phyloP scores from a whole-genome alignment of 169 alveolate species.

The Eimeria sp. region DNA sequence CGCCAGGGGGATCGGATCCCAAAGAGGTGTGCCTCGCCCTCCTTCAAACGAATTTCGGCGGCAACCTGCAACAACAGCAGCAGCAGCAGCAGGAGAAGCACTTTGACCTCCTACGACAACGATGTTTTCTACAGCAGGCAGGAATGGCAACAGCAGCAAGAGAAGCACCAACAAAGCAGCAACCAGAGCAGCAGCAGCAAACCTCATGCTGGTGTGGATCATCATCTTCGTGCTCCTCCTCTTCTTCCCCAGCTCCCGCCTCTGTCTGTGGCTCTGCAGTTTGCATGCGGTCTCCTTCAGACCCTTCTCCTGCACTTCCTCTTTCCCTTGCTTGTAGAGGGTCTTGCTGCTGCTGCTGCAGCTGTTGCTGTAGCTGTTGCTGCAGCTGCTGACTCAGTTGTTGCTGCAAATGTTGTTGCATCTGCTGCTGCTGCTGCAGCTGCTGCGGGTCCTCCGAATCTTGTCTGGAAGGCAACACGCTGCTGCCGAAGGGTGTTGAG shows the following conservation, averaged over 20 bases:
- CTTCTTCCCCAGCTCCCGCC: slow-evolving; percentile 67
- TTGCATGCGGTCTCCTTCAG: neutral
- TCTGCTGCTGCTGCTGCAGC: neutral
- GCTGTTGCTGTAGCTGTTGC: slow-evolving; percentile 39
- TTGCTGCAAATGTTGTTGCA: slow-evolving; percentile 10
- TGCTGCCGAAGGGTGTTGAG: neutral
- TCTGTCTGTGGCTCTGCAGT: slow-evolving; percentile 3
- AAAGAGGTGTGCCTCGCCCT: slow-evolving; percentile 91
- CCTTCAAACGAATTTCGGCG: slow-evolving; percentile 89
- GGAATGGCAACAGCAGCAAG: neutral
- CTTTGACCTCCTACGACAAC: neutral
- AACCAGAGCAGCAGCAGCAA: too few species aligned
- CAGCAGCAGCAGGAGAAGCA: slow-evolving; percentile 3
- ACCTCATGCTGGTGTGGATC: slow-evolving; percentile 76
- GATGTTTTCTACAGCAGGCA: neutral
- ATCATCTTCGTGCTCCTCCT: slow-evolving; percentile 81
- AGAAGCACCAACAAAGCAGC: neutral
- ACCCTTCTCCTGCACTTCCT: neutral
- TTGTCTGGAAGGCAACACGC: slow-evolving; percentile 34
- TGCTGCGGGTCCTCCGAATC: neutral
- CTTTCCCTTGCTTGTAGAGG: neutral
- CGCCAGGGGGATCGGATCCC: slow-evolving; percentile 93
- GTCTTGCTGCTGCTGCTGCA: slow-evolving; percentile 11
- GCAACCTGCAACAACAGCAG: slow-evolving; percentile 62
- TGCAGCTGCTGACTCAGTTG: neutral